phyloP scores from a whole-genome alignment of 1,139 yeast genomes.

The Sugiyamaella neomexicana region DNA sequence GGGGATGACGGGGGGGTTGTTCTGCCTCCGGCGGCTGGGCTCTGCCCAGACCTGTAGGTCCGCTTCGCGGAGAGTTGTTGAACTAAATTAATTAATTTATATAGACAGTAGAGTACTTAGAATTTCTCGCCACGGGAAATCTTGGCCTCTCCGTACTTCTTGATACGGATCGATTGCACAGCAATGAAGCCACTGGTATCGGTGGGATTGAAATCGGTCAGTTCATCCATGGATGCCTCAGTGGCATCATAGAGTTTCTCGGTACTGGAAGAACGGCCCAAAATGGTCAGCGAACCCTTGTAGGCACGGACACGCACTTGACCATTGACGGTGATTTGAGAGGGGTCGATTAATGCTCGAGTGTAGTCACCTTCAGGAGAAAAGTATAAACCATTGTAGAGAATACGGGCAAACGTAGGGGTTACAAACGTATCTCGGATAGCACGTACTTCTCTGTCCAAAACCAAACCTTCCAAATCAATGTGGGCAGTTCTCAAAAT shows the following conservation, averaged over 20 bases:
- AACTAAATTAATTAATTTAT: background rate
- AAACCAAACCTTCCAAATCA: conserved; percentile 93
- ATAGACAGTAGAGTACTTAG: conserved; percentile 34
- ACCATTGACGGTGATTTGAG: conserved; percentile 95
- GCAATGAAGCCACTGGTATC: conserved; percentile 97
- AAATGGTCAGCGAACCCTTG: conserved; percentile 80
- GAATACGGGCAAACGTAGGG: conserved; percentile 81
- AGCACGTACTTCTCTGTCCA: conserved; percentile 97
- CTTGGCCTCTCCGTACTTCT: conserved; percentile 95
- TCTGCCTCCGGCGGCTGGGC: conserved; percentile 13
- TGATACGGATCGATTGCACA: conserved; percentile 95
- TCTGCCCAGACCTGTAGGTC: background rate
- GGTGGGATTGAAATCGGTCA: conserved; percentile 95
- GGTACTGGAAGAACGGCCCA: conserved; percentile 93
- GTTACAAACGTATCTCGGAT: conserved; percentile 96
- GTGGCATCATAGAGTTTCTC: conserved; percentile 97
- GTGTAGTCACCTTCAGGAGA: conserved; percentile 97
- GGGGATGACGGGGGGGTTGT: background rate
- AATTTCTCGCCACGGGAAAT: conserved; percentile 67
- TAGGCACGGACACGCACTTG: conserved; percentile 90
- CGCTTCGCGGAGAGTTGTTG: background rate
- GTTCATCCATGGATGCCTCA: conserved; percentile 98
- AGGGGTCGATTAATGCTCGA: conserved; percentile 89
- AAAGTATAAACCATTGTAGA: conserved; percentile 97
- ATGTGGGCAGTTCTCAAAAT: conserved; percentile 90